These are phyloP conservation scores for Austropuccinia psidii DNA, from an alignment of 1,284 basidiomycete genomes.

Conservation along the genomic window DNA sequence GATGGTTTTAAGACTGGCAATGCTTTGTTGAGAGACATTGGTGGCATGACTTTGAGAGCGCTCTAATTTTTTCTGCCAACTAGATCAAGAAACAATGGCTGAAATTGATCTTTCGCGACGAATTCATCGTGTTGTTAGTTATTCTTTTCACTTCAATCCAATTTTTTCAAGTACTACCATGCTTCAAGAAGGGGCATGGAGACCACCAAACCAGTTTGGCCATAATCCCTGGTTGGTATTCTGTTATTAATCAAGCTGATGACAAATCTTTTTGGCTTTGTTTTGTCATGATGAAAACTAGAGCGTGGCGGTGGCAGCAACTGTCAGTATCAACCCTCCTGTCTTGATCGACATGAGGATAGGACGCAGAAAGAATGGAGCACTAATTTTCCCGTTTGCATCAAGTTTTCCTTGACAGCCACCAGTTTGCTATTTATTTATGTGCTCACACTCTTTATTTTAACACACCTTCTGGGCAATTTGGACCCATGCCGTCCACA, in stretches of 20 bases:
- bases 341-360: background rate
- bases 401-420: background rate
- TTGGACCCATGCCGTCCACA: background rate
- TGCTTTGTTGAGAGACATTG: too few relatives aligned
- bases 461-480: background rate
- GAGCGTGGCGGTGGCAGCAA: background rate
- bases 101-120: too few relatives aligned
- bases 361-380: background rate
- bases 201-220: too few relatives aligned
- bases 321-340: background rate
- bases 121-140: too few relatives aligned
- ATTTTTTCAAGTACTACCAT: too few relatives aligned
- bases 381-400: background rate
- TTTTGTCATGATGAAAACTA: background rate
- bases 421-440: background rate
- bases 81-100: too few relatives aligned
- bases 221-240: too few relatives aligned
- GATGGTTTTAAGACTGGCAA: too few relatives aligned
- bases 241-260: background rate
- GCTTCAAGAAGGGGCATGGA: too few relatives aligned
- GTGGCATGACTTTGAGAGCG: too few relatives aligned
- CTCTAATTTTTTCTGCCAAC: too few relatives aligned
- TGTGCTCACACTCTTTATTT: background rate
- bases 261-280: background rate
- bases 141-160: too few relatives aligned